A percentile compares a stretch with the other conserved stretches of the same genome.
These are phyloP conservation scores for Chaetomiaceae sp. DNA, from an alignment of 2,329 filamentous ascomycete species.

Conservation along the genomic window DNA sequence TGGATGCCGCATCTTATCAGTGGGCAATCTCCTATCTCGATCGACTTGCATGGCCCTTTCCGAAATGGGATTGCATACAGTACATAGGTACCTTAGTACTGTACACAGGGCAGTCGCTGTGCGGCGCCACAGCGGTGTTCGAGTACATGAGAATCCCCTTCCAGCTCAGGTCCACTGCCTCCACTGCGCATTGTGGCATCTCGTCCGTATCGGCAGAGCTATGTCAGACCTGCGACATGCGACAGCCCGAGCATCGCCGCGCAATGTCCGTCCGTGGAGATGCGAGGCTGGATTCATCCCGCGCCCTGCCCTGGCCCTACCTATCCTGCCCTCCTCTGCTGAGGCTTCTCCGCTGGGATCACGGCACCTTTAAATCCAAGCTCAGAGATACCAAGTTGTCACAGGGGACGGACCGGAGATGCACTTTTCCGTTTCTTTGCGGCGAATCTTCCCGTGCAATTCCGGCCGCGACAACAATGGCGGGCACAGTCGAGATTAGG, in stretches of 20 bases:
- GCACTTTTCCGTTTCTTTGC: conserved; percentile 1
- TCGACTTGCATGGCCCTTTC: neutral
- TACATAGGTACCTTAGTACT: no score
- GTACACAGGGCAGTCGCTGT: no score
- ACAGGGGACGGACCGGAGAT: conserved; percentile 6
- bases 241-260: neutral
- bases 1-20: conserved; percentile 18
- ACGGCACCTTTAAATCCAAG: neutral
- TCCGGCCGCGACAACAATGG: neutral
- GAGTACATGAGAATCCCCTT: no score
- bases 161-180: no score
- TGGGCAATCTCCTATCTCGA: conserved; percentile 9
- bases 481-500: neutral
- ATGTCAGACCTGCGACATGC: neutral
- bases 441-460: neutral
- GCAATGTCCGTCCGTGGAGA: conserved; percentile 13
- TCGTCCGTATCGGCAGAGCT: no score
- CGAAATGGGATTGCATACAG: no score
- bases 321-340: neutral
- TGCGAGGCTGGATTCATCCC: conserved; percentile 12
- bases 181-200: no score
- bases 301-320: neutral
- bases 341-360: conserved; percentile 5
- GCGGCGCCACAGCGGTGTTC: no score
- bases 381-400: neutral